phyloP scores from a whole-genome alignment of 2,329 filamentous ascomycete species.

The Phyllosticta citribraziliensis region DNA sequence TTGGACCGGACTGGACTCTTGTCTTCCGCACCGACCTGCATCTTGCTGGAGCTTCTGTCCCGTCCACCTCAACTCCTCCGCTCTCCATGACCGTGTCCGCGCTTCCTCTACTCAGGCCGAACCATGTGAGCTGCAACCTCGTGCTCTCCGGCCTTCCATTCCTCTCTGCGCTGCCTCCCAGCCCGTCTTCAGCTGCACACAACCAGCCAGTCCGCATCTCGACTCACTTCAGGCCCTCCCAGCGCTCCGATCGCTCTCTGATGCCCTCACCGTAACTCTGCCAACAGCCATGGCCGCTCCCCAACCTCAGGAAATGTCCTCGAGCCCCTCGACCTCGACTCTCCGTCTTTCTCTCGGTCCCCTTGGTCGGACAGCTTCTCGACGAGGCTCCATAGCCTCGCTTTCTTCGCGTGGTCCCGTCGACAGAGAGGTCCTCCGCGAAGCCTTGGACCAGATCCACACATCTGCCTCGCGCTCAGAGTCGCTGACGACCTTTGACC shows the following conservation, averaged over 20 bases:
- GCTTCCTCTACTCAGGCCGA: background rate
- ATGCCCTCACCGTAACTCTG: slow-evolving; percentile 2
- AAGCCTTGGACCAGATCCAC: slow-evolving; percentile 70
- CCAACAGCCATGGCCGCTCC: slow-evolving; percentile 11
- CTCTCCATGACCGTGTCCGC: background rate
- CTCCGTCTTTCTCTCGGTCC: slow-evolving; percentile 16
- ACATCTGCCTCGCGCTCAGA: slow-evolving; percentile 77
- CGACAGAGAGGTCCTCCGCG: slow-evolving; percentile 9
- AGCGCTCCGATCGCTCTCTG: background rate
- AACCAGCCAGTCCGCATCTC: background rate
- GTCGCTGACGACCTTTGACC: slow-evolving; percentile 84
- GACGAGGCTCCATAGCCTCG: slow-evolving; percentile 29
- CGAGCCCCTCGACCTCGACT: slow-evolving; percentile 16
- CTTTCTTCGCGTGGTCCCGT: slow-evolving; percentile 24
- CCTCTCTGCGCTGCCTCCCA: background rate
- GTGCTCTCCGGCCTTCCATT: background rate
- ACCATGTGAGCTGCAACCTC: background rate
- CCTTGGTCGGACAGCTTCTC: slow-evolving; percentile 19
- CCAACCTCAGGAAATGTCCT: slow-evolving; percentile 17
- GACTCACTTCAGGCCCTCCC: background rate
- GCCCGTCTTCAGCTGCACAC: background rate
- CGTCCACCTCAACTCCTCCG: background rate
- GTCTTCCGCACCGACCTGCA: background rate
- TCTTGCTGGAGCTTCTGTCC: background rate
- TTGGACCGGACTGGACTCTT: background rate